Percentiles rank a stretch among this genome's conserved stretches.
phyloP scores from a whole-genome alignment of 1,139 yeast species.

The Suhomyces choctaworum region DNA sequence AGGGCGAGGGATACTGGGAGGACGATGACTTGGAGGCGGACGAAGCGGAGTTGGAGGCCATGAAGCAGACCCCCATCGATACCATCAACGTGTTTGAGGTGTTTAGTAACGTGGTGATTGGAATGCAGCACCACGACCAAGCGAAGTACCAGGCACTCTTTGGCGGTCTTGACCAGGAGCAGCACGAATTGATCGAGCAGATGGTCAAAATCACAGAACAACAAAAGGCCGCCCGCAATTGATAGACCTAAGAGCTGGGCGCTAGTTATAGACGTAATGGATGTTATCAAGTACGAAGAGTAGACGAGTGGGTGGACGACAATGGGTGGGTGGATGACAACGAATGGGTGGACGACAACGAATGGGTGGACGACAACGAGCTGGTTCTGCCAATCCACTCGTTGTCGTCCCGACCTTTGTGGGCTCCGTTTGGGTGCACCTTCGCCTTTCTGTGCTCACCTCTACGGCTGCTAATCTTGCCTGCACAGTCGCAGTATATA shows the following conservation, averaged over 20 bases:
- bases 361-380: no score
- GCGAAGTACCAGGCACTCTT: slow-evolving; percentile 39
- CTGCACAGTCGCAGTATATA: background rate
- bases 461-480: background rate
- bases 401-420: no score
- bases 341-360: no score
- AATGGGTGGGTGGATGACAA: no score
- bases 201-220: slow-evolving; percentile 28
- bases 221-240: slow-evolving; percentile 7
- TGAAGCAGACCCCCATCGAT: slow-evolving; percentile 55
- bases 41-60: slow-evolving; percentile 55
- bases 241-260: no score
- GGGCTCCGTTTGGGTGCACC: no score
- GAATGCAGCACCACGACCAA: slow-evolving; percentile 33
- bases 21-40: slow-evolving; percentile 47
- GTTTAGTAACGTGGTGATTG: slow-evolving; percentile 33
- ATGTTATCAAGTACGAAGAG: no score
- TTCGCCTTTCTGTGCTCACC: no score
- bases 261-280: no score
- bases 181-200: slow-evolving; percentile 32
- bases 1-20: slow-evolving; percentile 30
- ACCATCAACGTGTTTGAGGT: slow-evolving; percentile 47
- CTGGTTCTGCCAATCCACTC: no score
- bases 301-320: no score
- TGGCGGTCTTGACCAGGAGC: slow-evolving; percentile 38